Evolutionary conservation across 2,329 filamentous ascomycete genomes (phyloP).

Genomic region (Colletotrichum zoysiae): DNA sequence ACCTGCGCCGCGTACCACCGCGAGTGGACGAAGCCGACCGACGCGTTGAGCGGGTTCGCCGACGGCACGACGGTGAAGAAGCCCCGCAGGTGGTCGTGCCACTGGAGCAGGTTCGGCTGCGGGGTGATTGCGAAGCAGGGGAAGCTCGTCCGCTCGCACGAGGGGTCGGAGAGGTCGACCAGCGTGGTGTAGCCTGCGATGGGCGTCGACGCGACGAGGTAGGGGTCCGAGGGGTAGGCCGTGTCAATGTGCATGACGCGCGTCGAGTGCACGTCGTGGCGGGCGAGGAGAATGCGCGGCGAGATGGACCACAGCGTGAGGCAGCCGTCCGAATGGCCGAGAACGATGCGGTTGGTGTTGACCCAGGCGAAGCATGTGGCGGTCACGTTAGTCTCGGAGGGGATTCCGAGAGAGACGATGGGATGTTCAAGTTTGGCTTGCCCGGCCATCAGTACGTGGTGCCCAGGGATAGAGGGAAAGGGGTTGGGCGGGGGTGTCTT

Average conservation of each 20-base stretch:
- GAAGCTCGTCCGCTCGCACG: constrained; percentile 66
- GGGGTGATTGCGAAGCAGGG: constrained; percentile 63
- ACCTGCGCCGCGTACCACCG: constrained; percentile 65
- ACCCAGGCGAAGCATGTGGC: constrained; percentile 68
- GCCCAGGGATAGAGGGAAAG: no score
- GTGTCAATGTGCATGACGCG: constrained; percentile 67
- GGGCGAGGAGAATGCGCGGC: constrained; percentile 62
- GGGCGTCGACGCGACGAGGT: constrained; percentile 66
- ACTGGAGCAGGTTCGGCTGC: constrained; percentile 66
- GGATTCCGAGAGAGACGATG: constrained; percentile 59
- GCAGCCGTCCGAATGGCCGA: constrained; percentile 69
- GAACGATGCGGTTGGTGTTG: constrained; percentile 65
- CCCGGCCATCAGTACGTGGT: constrained; percentile 44
- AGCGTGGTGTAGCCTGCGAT: constrained; percentile 66
- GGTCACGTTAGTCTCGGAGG: constrained; percentile 60
- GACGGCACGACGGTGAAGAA: constrained; percentile 67
- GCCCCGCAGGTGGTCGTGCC: constrained; percentile 68
- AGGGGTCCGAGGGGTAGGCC: constrained; percentile 68
- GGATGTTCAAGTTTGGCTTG: constrained; percentile 61
- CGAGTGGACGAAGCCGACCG: constrained; percentile 64
- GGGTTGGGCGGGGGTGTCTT: constrained; percentile 43
- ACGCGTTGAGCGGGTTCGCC: constrained; percentile 64
- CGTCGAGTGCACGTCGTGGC: constrained; percentile 66
- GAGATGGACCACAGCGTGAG: constrained; percentile 68
- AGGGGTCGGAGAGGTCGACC: constrained; percentile 65